These are phyloP conservation scores for Ophiostoma perfectum DNA, from an alignment of 2,329 filamentous ascomycete species.

Conservation along the genomic window DNA sequence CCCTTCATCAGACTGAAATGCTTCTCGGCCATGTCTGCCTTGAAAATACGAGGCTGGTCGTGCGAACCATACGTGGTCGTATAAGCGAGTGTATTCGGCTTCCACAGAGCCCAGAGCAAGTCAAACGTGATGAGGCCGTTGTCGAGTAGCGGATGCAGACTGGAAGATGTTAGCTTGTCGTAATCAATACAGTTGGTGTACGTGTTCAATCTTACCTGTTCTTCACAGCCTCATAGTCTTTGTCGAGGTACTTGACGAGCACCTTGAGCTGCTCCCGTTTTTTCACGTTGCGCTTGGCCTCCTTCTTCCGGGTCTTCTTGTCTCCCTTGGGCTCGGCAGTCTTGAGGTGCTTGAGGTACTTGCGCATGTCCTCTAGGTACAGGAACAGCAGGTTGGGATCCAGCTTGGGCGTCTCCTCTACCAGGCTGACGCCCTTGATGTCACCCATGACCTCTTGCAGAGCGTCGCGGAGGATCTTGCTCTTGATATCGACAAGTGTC, in stretches of 20 bases:
- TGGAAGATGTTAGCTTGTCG: constrained; percentile 32
- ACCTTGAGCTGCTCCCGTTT: constrained; percentile 62
- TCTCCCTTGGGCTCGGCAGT: constrained; percentile 44
- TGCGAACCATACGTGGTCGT: constrained; percentile 69
- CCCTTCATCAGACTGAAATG: constrained; percentile 64
- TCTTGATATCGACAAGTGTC: constrained; percentile 79
- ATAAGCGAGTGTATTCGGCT: constrained; percentile 76
- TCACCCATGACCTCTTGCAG: constrained; percentile 67
- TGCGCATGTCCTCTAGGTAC: constrained; percentile 72
- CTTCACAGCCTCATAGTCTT: constrained; percentile 72
- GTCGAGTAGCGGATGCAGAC: constrained; percentile 72
- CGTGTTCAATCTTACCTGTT: constrained; percentile 42
- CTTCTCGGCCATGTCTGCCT: constrained; percentile 69
- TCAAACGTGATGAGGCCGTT: constrained; percentile 85
- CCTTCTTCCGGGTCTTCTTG: constrained; percentile 57
- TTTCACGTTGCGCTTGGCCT: constrained; percentile 50
- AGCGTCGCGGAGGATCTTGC: constrained; percentile 67
- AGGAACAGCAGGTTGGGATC: constrained; percentile 67
- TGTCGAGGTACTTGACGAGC: constrained; percentile 41
- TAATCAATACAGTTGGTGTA: neutral
- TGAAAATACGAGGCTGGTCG: constrained; percentile 77
- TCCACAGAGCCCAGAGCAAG: constrained; percentile 81
- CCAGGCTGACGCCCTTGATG: constrained; percentile 71
- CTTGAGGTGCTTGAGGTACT: constrained; percentile 59
- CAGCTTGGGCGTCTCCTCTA: constrained; percentile 70